A percentile compares a stretch with the other conserved stretches of the same genome.
Evolutionary conservation across 2,329 filamentous ascomycete species (phyloP).

Genomic region (Cadophora malorum): DNA sequence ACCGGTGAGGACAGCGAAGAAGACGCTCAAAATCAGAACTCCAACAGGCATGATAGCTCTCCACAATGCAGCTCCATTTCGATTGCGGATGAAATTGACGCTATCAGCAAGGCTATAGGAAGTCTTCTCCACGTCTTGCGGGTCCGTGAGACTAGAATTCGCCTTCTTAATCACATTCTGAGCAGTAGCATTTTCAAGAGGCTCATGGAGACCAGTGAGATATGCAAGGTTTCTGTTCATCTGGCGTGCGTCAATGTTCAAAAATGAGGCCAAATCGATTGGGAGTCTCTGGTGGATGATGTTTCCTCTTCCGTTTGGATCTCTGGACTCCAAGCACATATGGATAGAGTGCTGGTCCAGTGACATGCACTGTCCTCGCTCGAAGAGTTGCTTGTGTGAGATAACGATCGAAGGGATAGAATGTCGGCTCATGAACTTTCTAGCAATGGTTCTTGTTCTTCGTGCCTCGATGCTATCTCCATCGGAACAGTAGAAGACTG

Average conservation of each 20-base stretch:
- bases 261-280: conserved; percentile 56
- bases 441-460: conserved; percentile 51
- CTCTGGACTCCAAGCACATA: conserved; percentile 54
- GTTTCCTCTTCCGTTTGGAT: conserved; percentile 45
- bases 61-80: conserved; percentile 34
- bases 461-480: conserved; percentile 49
- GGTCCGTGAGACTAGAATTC: conserved; percentile 17
- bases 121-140: conserved; percentile 37
- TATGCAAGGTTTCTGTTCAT: conserved; percentile 61
- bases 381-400: conserved; percentile 51
- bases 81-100: conserved; percentile 32
- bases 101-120: conserved; percentile 32
- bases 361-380: conserved; percentile 46
- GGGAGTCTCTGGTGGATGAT: conserved; percentile 52
- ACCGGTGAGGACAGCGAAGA: conserved; percentile 35
- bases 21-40: conserved; percentile 39
- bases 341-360: conserved; percentile 53
- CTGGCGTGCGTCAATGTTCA: conserved; percentile 58
- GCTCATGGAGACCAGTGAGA: conserved; percentile 49
- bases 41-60: conserved; percentile 39
- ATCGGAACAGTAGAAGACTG: conserved; percentile 56
- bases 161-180: conserved; percentile 24
- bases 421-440: conserved; percentile 56
- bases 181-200: conserved; percentile 23
- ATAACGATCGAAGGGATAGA: conserved; percentile 56